Evolutionary conservation across 2,329 filamentous ascomycete genomes (phyloP).

Genomic region (Sporothrix humicola): DNA sequence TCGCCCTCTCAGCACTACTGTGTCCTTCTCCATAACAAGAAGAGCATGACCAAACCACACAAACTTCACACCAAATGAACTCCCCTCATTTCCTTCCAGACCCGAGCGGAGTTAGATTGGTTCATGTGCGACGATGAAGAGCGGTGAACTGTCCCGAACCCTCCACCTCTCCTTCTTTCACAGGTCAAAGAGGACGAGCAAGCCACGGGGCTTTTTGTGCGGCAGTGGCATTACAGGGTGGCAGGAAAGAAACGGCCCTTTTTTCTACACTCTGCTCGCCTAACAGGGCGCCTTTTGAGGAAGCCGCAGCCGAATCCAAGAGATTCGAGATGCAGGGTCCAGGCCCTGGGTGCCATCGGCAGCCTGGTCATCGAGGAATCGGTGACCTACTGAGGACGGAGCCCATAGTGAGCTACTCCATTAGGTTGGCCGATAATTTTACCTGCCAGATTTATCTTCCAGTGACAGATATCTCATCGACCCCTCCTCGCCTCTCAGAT

Average conservation of each 20-base stretch:
- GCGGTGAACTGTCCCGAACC: background rate
- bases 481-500: background rate
- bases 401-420: background rate
- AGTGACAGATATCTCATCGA: no score
- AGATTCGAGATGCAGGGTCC: slow-evolving; percentile 18
- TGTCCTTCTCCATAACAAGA: background rate
- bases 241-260: background rate
- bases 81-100: background rate
- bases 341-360: background rate
- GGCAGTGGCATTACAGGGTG: background rate
- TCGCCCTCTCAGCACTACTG: slow-evolving; percentile 19
- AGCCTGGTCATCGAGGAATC: background rate
- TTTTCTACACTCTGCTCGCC: background rate
- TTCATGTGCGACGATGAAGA: slow-evolving; percentile 17
- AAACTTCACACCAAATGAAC: background rate
- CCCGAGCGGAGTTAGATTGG: background rate
- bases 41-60: background rate
- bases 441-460: no score
- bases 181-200: background rate
- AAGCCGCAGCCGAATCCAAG: slow-evolving; percentile 7
- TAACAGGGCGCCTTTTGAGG: background rate
- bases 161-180: no score
- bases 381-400: background rate
- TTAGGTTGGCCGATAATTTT: no score
- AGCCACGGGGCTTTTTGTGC: background rate